Evolutionary conservation across 495 filamentous ascomycete species (phyloP), one percentile per base, ranked within the genome.

Genomic region (Trypethelium eluteriae): DNA sequence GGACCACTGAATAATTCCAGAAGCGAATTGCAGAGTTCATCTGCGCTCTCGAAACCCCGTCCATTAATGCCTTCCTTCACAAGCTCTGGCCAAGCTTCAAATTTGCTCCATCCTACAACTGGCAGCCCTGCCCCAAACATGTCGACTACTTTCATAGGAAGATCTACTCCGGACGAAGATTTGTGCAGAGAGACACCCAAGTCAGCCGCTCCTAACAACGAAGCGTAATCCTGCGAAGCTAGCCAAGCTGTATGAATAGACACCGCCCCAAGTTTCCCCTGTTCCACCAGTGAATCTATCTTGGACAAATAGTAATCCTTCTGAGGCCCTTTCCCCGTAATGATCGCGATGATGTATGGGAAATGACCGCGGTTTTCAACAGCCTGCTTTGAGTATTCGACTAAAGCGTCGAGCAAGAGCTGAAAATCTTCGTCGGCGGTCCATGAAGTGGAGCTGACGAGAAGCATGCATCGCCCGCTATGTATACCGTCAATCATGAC

Each of bases 111-210:
- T 32, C 92, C 94, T 2, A 86, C 88, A 3, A 99, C 95, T 0
- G 94, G 94, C 63, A 99, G 76, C 0, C 94, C 94, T 0, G 91
- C 88, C 0, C 94, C 94, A 73, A 98, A 96, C 90, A 99, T 94
- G 72, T 99, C 94, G 5, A 99, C 93, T 7, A 99, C 93, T 78
- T 99, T 99, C 94, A 99, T 99, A 0, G 94, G 94, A 34, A 99
- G 78, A 78, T 99, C 94, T 0, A 99, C 91, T 2, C 94, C 94
- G 56, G 91, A 96, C 70, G 88, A 93, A 69, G 90, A 95, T 64
- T 84, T 95, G 76, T 99, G 94, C 62, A 99, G 80, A 71, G 90
- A 94, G 18, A 99, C 84, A 2, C 94, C 94, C 11, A 98, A 75
- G 66, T 97, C 94, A 18, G 94, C 93, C 53, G 87, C 88, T 38